Evolutionary conservation across 331 rosid genomes (phyloP).

Genomic region (Malus hybrid): DNA sequence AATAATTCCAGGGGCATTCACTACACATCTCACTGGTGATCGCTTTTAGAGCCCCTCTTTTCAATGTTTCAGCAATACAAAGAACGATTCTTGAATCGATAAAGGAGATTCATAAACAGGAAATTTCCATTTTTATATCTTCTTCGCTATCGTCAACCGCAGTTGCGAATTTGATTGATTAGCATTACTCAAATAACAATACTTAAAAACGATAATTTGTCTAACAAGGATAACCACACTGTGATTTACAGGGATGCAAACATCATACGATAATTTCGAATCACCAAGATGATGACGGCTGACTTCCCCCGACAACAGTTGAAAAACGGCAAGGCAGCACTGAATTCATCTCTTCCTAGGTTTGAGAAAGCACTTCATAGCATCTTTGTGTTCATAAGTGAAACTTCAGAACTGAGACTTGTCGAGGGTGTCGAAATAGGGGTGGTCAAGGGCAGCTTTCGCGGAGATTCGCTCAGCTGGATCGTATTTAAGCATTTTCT

Average conservation of each 20-base stretch:
- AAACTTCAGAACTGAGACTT: conserved; percentile 65
- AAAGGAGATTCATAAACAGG: background rate
- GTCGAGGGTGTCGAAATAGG: conserved; percentile 88
- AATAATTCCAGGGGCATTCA: background rate
- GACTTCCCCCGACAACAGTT: conserved; percentile 14
- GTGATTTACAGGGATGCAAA: background rate
- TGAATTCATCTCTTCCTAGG: conserved; percentile 4
- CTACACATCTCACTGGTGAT: background rate
- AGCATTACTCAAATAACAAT: background rate
- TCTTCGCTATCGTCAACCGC: background rate
- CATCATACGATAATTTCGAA: conserved; percentile 4
- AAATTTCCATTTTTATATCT: background rate
- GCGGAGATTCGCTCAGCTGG: conserved; percentile 92
- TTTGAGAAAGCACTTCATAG: conserved; percentile 8
- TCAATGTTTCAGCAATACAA: too few relatives aligned
- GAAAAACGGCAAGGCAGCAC: conserved; percentile 3
- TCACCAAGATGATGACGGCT: conserved; percentile 69
- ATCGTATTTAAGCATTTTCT: conserved; percentile 85
- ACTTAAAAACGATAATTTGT: background rate
- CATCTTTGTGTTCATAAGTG: background rate
- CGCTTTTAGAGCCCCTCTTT: too few relatives aligned
- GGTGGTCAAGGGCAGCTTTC: conserved; percentile 90
- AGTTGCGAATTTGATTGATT: background rate
- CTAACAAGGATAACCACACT: background rate
- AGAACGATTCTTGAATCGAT: too few relatives aligned